Base-by-base conservation (phyloP, 2,329 filamentous ascomycete genomes). In the Fusarium keratoplasticum region DNA sequence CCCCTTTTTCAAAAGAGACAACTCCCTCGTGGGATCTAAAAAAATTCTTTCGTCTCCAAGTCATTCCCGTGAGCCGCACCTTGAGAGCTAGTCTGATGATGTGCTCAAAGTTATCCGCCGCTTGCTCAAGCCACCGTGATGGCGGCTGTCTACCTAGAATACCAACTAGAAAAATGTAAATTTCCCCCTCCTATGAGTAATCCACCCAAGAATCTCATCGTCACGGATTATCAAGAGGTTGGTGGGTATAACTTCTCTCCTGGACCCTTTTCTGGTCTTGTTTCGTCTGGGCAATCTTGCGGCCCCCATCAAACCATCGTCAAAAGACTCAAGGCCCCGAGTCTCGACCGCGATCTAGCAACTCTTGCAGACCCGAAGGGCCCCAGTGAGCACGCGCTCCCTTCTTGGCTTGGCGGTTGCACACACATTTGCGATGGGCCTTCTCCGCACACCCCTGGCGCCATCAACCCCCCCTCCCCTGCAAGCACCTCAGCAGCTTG, bases 261-360 rank as follows among this genome's bases (percentile, higher is more conserved):
- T 40, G 22, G n/a, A 36, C 42, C 44, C 31, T 54, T 20, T 54
- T 33, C 47, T 25, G 20, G 44, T 47, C 44, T 47, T 25, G 14
- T 42, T 50, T 29, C 44, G 42, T 7, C 25, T 52, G 47, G 29
- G 31, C 40, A 58, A 59, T 59, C 18, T 64, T 50, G 35, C 20
- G 20, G 25, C 11, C 66, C 55, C 40, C 68, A 66, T 54, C 42
- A 66, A 70, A 57, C 58, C 67, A 74, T 74, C 71, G 42, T 44
- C 64, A 72, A 74, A 69, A 63, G 58, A 66, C 61, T 55, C 61
- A 36, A 50, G 61, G 33, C 52, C 14, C 61, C 47, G 61, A 74
- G 71, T 74, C 72, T 63, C 57, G 72, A 72, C 69, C 72, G 64
- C 58, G 47, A 67, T 66, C 72, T 67, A 73, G 66, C 61, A 75